Evolutionary conservation across 768 basidiomycete species (phyloP).

Genomic region (Boletus barrowsii): DNA sequence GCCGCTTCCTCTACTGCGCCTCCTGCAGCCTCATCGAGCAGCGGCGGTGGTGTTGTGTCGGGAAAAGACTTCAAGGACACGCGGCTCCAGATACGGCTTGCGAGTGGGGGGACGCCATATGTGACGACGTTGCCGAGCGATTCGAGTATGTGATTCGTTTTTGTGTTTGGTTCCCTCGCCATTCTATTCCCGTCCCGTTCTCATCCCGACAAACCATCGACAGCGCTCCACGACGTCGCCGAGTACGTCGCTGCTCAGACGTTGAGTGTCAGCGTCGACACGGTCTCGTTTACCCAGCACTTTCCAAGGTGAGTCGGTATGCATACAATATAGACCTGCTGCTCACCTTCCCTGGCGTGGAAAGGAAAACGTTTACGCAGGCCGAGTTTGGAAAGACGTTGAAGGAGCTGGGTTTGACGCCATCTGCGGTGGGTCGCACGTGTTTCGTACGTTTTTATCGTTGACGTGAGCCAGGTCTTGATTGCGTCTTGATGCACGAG

Average conservation of each 20-base stretch:
- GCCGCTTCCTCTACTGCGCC: conserved; percentile 19
- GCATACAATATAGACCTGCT: not conserved
- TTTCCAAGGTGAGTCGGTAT: conserved; percentile 72
- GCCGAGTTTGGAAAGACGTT: conserved; percentile 78
- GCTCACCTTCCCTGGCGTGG: not conserved
- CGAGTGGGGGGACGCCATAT: conserved; percentile 73
- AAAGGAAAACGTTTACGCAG: conserved; percentile 62
- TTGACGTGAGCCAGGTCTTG: conserved; percentile 40
- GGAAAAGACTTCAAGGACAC: conserved; percentile 85
- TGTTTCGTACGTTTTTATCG: not conserved
- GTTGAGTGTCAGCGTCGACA: conserved; percentile 67
- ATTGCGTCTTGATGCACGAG: conserved; percentile 40
- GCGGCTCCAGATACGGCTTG: conserved; percentile 84
- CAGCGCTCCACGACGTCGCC: conserved; percentile 82
- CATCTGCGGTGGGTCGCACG: conserved; percentile 58
- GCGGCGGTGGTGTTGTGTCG: conserved; percentile 38
- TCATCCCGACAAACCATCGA: not conserved
- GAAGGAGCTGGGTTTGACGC: conserved; percentile 83
- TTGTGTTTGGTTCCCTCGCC: not conserved
- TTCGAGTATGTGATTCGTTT: conserved; percentile 49
- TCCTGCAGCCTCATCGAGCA: conserved; percentile 22
- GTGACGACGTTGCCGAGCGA: conserved; percentile 81
- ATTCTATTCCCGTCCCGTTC: no score
- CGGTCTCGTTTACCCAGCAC: conserved; percentile 71
- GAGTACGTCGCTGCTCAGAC: conserved; percentile 82